A percentile compares a stretch with the other conserved stretches of the same genome.
Conservation (phyloP, 2,329 filamentous ascomycete genomes). For the Penicillium sp. region DNA sequence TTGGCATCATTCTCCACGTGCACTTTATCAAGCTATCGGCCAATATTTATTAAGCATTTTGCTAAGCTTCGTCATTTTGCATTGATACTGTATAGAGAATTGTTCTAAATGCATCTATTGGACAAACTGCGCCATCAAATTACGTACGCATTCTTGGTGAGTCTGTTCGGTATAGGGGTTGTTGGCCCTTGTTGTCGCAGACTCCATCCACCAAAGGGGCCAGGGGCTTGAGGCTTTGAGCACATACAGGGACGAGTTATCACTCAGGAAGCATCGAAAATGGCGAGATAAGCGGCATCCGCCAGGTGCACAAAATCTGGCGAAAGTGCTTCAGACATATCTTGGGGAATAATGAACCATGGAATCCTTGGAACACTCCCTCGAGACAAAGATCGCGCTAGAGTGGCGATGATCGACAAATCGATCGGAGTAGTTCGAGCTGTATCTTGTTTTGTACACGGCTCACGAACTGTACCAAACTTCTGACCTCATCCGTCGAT, state of each 20-base stretch:
- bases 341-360: no score
- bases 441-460: neutral
- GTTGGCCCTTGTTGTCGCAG: neutral
- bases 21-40: neutral
- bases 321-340: no score
- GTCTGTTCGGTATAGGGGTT: slow-evolving; percentile 8
- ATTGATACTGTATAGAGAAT: neutral
- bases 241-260: no score
- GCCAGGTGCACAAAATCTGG: no score
- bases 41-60: slow-evolving; percentile 14
- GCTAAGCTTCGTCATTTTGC: slow-evolving; percentile 14
- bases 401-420: slow-evolving; percentile 21
- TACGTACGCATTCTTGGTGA: slow-evolving; percentile 11
- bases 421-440: slow-evolving; percentile 8
- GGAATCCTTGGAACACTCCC: neutral
- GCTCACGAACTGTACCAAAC: slow-evolving; percentile 15
- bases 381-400: slow-evolving; percentile 18
- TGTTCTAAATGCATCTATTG: slow-evolving; percentile 6
- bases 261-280: no score
- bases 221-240: no score
- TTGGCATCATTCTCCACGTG: slow-evolving; percentile 1
- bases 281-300: no score
- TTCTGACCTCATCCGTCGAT: slow-evolving; percentile 12
- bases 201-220: no score
- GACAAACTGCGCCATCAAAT: slow-evolving; percentile 3